phyloP scores from a whole-genome alignment of 1,284 basidiomycete species.

The Wallemia ichthyophaga region DNA sequence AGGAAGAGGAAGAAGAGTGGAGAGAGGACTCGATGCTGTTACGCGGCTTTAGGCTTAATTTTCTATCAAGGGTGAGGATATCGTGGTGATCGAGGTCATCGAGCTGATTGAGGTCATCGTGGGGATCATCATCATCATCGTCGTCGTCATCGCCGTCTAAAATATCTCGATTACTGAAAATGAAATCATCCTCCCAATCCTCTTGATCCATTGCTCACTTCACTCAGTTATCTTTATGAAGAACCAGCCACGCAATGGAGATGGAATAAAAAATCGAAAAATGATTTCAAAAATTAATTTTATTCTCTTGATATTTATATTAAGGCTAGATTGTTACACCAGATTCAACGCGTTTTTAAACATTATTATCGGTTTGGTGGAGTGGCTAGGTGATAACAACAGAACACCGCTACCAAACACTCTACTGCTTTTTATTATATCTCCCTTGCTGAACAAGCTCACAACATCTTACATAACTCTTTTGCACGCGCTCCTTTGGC shows the following conservation, averaged over 20 bases:
- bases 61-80: background rate
- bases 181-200: background rate
- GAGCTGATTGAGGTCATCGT: no score
- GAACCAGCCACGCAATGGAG: background rate
- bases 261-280: background rate
- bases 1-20: background rate
- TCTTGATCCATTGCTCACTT: no score
- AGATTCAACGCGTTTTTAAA: background rate
- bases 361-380: background rate
- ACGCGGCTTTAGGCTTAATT: background rate
- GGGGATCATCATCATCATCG: no score
- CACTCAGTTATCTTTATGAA: background rate
- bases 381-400: background rate
- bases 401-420: background rate
- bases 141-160: no score
- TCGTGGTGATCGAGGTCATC: background rate
- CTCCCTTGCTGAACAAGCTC: background rate
- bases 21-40: background rate
- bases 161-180: background rate
- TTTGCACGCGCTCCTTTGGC: background rate
- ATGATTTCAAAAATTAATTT: background rate
- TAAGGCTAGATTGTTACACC: background rate
- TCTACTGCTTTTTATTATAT: background rate
- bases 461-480: background rate
- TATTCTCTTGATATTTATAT: background rate